Conservation (phyloP, 148 eudicot genomes). For the Persicaria tinctoria region DNA sequence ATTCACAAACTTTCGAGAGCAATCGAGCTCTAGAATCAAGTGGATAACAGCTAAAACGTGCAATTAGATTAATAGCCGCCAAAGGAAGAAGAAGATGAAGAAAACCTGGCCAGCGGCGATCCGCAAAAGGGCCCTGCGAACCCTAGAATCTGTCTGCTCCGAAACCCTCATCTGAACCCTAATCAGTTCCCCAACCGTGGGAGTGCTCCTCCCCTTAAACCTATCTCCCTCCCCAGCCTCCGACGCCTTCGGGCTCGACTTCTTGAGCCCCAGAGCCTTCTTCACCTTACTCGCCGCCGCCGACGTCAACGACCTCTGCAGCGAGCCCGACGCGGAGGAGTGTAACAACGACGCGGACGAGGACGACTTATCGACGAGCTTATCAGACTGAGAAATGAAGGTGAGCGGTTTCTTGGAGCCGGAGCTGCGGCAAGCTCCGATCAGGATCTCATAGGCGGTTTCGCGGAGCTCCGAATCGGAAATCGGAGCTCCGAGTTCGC, state of each 20-base stretch:
- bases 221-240: conserved; percentile 14
- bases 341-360: conserved; percentile 19
- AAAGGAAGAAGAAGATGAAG: background rate
- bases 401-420: conserved; percentile 60
- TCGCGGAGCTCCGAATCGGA: conserved; percentile 74
- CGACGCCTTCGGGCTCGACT: conserved; percentile 13
- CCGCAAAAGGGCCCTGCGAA: conserved; percentile 62
- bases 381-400: conserved; percentile 46
- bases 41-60: background rate
- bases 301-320: conserved; percentile 45
- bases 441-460: conserved; percentile 73
- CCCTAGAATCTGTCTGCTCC: conserved; percentile 74
- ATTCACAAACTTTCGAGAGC: background rate
- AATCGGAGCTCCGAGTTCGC: conserved; percentile 28
- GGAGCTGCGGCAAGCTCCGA: conserved; percentile 74
- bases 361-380: conserved; percentile 17
- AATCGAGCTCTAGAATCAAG: background rate
- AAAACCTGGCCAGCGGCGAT: conserved; percentile 75
- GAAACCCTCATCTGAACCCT: conserved; percentile 86
- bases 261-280: conserved; percentile 70
- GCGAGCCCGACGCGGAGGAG: conserved; percentile 21
- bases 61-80: background rate
- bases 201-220: conserved; percentile 26
- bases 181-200: conserved; percentile 58
- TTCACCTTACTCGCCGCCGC: conserved; percentile 71